phyloP scores from a whole-genome alignment of 345 rosid genomes.

The Salix exigua region DNA sequence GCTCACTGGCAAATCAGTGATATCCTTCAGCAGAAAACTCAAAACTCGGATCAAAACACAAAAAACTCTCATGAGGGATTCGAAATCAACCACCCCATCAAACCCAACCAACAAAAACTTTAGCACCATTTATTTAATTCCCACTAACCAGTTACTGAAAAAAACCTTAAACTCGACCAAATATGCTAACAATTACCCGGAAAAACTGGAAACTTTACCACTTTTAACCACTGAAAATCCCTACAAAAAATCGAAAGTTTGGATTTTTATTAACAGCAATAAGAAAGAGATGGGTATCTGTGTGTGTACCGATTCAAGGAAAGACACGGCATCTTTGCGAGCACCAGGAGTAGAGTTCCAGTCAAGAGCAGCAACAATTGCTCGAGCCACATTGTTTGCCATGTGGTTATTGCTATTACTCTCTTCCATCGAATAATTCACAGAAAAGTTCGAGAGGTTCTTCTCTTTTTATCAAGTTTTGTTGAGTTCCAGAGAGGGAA shows the following conservation, averaged over 20 bases:
- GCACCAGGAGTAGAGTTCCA: constrained; percentile 67
- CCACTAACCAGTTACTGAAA: no score
- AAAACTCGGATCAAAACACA: not conserved
- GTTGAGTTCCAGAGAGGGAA: not conserved
- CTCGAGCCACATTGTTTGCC: constrained; percentile 72
- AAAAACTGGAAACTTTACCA: no score
- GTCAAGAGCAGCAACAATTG: constrained; percentile 72
- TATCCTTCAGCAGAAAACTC: not conserved
- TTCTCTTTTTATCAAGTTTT: not conserved
- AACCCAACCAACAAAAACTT: no score
- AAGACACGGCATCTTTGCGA: constrained; percentile 72
- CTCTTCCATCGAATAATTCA: not conserved
- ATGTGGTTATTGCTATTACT: constrained; percentile 22
- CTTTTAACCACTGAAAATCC: not conserved
- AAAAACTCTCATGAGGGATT: not conserved
- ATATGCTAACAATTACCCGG: no score
- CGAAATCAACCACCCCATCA: not conserved
- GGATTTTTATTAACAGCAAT: not conserved
- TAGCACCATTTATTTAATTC: no score
- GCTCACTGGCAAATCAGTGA: not conserved
- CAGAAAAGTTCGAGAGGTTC: not conserved
- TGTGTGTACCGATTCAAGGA: constrained; percentile 56
- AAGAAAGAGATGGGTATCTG: not conserved
- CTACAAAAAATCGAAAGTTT: not conserved
- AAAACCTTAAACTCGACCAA: no score